Evolutionary conservation across 495 filamentous ascomycete species (phyloP).

Genomic region (Penicillium fimorum): DNA sequence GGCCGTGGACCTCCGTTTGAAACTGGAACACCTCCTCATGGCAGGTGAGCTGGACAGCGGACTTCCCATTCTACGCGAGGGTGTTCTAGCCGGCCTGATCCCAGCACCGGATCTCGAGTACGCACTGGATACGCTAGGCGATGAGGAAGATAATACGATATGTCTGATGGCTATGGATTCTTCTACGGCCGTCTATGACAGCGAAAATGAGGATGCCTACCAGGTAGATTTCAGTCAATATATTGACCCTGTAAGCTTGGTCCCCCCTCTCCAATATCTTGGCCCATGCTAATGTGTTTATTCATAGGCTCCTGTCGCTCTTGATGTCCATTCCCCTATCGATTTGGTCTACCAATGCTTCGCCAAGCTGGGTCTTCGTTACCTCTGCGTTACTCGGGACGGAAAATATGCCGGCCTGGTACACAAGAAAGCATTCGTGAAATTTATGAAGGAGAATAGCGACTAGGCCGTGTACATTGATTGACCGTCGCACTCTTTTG

Average conservation of each 20-base stretch:
- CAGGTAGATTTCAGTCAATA: conserved; percentile 76
- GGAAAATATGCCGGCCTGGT: conserved; percentile 88
- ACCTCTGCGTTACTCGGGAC: conserved; percentile 83
- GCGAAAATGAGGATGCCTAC: conserved; percentile 37
- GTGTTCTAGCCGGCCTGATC: conserved; percentile 83
- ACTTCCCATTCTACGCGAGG: conserved; percentile 77
- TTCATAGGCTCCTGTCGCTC: conserved; percentile 68
- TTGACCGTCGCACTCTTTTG: background rate
- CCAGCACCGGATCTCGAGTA: conserved; percentile 94
- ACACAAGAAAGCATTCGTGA: conserved; percentile 97
- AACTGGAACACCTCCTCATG: conserved; percentile 76
- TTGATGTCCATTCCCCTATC: conserved; percentile 89
- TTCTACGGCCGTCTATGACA: conserved; percentile 53
- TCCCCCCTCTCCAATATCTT: background rate
- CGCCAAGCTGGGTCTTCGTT: conserved; percentile 87
- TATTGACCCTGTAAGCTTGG: conserved; percentile 71
- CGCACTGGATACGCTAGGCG: conserved; percentile 73
- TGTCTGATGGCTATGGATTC: conserved; percentile 78
- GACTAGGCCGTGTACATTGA: background rate
- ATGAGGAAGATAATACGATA: conserved; percentile 64
- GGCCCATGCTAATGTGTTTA: conserved; percentile 5
- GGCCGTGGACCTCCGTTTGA: conserved; percentile 70
- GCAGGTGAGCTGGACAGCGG: conserved; percentile 91
- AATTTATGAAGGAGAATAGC: conserved; percentile 75
- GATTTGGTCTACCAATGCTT: conserved; percentile 97